Evolutionary conservation across 2,329 filamentous ascomycete genomes (phyloP), one percentile per base, ranked within the genome.

Genomic region (Talaromyces verruculosus): DNA sequence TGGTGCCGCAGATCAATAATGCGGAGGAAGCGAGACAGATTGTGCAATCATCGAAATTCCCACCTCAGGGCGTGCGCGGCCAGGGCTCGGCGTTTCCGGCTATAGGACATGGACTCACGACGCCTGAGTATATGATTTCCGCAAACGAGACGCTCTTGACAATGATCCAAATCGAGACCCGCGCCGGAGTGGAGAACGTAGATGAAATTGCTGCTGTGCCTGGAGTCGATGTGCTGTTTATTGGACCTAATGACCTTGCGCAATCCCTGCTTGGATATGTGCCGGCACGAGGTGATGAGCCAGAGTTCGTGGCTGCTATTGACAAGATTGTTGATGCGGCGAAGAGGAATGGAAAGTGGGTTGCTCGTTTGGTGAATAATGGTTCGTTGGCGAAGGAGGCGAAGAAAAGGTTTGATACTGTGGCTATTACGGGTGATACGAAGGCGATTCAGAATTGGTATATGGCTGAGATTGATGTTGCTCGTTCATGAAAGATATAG

Each of bases 291-390:
- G 81, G 81, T 0, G 79, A 83, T 60, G 82, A 86, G 68, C 83
- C 84, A 0, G 84, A 88, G 67, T 82, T 91, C 67, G 79, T 85
- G 37, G 79, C 80, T 39, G 88, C 89, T 19, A 85, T 91, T 64
- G 81, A 81, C 55, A 85, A 82, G 67, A 82, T 89, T 57, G 79
- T 88, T 10, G 79, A 79, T 13, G 88, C 89, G 2, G 84, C 86
- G 3, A 80, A 82, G 61, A 84, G 82, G 67, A 84, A 88, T 11
- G 88, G 88, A 22, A 91, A 90, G 77, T 89, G 89, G 79, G 84
- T 84, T 5, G 89, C 86, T 0, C 77, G 82, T 1, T 78, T 85
- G 76, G 78, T 80, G 0, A 83, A 83, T 66, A 77, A 84, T 70
- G 80, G 81, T 57, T 71, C 72, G 2, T 67, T 71, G 60, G 77